Base-by-base conservation (phyloP, 2,329 filamentous ascomycete genomes). In the Fusarium sp. region DNA sequence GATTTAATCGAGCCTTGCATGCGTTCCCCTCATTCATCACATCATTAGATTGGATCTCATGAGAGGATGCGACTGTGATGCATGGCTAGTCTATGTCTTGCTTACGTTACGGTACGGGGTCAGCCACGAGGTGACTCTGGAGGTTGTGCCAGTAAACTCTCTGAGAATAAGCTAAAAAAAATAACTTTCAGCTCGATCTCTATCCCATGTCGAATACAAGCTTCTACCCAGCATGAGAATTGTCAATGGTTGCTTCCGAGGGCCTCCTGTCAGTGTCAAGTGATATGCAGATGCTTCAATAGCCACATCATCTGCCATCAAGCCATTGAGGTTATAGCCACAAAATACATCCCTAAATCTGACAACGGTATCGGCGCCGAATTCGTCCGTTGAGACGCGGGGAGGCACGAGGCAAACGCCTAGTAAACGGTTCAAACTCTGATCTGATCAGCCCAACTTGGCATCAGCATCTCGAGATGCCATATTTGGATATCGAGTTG, bases 1-100 rank as follows among this genome's bases (percentile, higher is more conserved):
- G 38, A 64, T 64, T 42, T 13, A 47, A 64, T 68, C 62, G 70
- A 71, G 35, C 37, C 53, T 74, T 57, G 54, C 52, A 71, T 42
- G 70, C 52, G 25, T 71, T 71, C 61, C 67, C 68, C 68, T 67
- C 68, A 57, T 69, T 64, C 25, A 57, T 52, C 67, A 52, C 43
- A 57, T 61, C 53, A 57, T 71, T 32, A 37, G 52, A 54, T 52
- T 58, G 54, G 32, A 49, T 28, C 37, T 42, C 33, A 43, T 47
- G 46, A 46, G 28, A 47, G 23, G 33, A 69, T 64, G 60, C 21
- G 40, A 40, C 37, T 43, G 53, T 46, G 32, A 42, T 69, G 67
- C 52, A 69, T 69, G 21, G 35, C 49, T 52, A 57, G 50, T 49
- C 33, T 38, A n/a, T 12, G 23, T 21, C 28, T n/a, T 15, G 13